Evolutionary conservation across 495 filamentous ascomycete genomes (phyloP).

Genomic region (Penicillium subrubescens): DNA sequence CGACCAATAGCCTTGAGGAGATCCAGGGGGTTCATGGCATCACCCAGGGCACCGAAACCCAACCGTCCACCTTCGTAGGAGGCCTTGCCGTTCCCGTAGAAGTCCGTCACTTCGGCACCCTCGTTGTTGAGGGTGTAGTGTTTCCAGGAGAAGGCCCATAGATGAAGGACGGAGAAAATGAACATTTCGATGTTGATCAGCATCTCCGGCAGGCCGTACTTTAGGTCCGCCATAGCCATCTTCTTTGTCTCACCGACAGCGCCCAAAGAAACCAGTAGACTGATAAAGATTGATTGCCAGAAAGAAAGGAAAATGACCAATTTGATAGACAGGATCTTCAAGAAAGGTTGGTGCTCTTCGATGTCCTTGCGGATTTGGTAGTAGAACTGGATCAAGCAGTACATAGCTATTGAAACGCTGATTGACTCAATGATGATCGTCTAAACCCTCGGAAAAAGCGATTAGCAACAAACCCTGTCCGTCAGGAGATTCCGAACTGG

Average conservation of each 20-base stretch:
- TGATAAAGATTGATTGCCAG: constrained; percentile 82
- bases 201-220: constrained; percentile 77
- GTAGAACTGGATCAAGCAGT: constrained; percentile 89
- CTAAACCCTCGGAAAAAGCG: constrained; percentile 33
- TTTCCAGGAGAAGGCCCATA: constrained; percentile 81
- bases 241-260: constrained; percentile 62
- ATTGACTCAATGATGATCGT: constrained; percentile 68
- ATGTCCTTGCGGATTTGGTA: constrained; percentile 70
- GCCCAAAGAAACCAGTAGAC: constrained; percentile 63
- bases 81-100: constrained; percentile 49
- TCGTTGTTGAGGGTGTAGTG: constrained; percentile 54
- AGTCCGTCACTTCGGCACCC: constrained; percentile 47
- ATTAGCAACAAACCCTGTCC: background rate
- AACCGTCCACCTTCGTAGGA: constrained; percentile 63
- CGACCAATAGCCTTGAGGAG: constrained; percentile 76
- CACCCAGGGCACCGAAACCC: constrained; percentile 63
- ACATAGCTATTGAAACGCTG: constrained; percentile 87
- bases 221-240: constrained; percentile 72
- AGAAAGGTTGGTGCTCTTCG: constrained; percentile 68
- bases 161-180: constrained; percentile 74
- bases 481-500: constrained; percentile 32
- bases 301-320: constrained; percentile 94
- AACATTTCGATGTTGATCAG: constrained; percentile 89
- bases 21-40: constrained; percentile 85
- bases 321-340: constrained; percentile 88